Evolutionary conservation across 2,329 filamentous ascomycete genomes (phyloP), one percentile per base, ranked within the genome.

Genomic region (Verticillium isaacii): DNA sequence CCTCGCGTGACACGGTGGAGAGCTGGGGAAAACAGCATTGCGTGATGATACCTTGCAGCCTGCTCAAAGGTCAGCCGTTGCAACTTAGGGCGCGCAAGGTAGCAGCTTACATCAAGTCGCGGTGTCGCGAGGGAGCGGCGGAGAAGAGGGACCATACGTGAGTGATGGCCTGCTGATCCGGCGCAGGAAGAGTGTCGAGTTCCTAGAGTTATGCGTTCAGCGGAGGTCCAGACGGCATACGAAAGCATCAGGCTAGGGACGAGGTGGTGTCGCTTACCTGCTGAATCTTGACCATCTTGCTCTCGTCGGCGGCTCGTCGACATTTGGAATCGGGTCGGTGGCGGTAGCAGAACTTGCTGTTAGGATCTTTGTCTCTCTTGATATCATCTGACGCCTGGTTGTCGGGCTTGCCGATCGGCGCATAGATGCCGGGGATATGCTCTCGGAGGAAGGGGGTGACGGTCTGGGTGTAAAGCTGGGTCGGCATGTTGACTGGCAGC

Each of bases 101-200:
- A 55, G 8, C 11, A 23, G 55, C 58, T 54, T 55, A 59, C 91
- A 99, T 98, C 63, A 99, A 84, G 66, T 96, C 94, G 68, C 95
- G 89, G 71, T 98, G 94, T 73, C 96, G 97, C 11, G 92, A 85
- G 0, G 95, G 95, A 0, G 95, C 93, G 45, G 95, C 95, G 0
- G 94, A 98, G 80, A 99, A 99, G 57, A 98, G 83, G 0, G 94
- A 96, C 95, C 95, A 99, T 61, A 98, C 93, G 71, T 97, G 94
- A 37, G 93, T 92, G 70, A 99, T 97, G 71, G 91, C 93, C 77
- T 97, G 92, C 76, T 97, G 93, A 73, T 99, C 95, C 66, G 86
- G 88, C 65, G 90, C 85, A 5, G 93, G 89, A 37, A 97, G 84
- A 56, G 85, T 88, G 68, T 94, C 90, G 59, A 98, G 86, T 75